phyloP scores from a whole-genome alignment of 805 yeast genomes.

The Ogataea allantospora region DNA sequence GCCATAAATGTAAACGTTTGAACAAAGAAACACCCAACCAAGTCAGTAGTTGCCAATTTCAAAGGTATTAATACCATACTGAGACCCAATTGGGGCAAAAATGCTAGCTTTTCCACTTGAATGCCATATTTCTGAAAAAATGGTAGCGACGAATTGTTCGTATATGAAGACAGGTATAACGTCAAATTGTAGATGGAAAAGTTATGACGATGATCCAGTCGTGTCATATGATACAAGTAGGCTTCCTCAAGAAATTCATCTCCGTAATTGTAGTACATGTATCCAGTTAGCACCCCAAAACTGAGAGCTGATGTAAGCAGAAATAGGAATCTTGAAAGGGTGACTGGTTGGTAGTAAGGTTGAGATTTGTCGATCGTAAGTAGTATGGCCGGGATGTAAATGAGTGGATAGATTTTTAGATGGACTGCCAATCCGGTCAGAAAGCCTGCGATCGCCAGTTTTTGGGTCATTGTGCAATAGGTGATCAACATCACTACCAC shows the following conservation, averaged over 20 bases:
- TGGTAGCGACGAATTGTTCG: slow-evolving; percentile 14
- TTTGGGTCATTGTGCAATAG: slow-evolving; percentile 41
- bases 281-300: slow-evolving; percentile 44
- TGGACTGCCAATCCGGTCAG: slow-evolving; percentile 80
- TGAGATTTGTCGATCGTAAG: slow-evolving; percentile 32
- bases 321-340: slow-evolving; percentile 41
- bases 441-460: slow-evolving; percentile 40
- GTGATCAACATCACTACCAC: slow-evolving; percentile 66
- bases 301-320: slow-evolving; percentile 41
- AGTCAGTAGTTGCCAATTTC: slow-evolving; percentile 37
- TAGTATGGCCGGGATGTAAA: slow-evolving; percentile 74
- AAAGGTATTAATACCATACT: slow-evolving; percentile 61
- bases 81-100: slow-evolving; percentile 75
- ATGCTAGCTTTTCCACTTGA: slow-evolving; percentile 52
- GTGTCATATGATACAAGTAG: slow-evolving; percentile 74
- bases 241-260: slow-evolving; percentile 72
- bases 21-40: slow-evolving; percentile 59
- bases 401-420: slow-evolving; percentile 88
- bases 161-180: slow-evolving; percentile 59
- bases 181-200: slow-evolving; percentile 83
- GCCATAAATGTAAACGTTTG: slow-evolving; percentile 79
- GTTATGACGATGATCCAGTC: slow-evolving; percentile 93
- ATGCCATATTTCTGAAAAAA: slow-evolving; percentile 11
- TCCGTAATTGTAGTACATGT: slow-evolving; percentile 74
- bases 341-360: slow-evolving; percentile 41